These are phyloP conservation scores for Skeletonema menzelii DNA, from an alignment of 108 stramenopile species.

Conservation along the genomic window DNA sequence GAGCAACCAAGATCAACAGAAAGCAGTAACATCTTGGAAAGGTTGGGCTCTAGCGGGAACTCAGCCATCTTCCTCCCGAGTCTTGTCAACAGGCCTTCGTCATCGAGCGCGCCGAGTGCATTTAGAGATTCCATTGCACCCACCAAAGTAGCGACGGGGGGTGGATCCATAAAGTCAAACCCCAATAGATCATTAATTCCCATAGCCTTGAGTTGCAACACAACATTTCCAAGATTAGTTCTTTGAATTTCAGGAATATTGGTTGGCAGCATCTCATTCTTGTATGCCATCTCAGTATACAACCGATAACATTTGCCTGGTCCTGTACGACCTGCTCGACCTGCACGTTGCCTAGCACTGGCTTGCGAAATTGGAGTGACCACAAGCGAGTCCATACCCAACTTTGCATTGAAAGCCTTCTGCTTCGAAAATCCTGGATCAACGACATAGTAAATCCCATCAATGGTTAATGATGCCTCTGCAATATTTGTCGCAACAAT, in stretches of 20 bases:
- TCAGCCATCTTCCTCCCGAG: conserved; percentile 98
- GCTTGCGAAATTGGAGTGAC: conserved; percentile 98
- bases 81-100: conserved; percentile 94
- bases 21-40: conserved; percentile 93
- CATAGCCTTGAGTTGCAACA: conserved; percentile 96
- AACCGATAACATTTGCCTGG: conserved; percentile 98
- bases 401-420: conserved; percentile 97
- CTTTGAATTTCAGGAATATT: conserved; percentile 97
- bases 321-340: conserved; percentile 97
- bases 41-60: conserved; percentile 97
- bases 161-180: conserved; percentile 99
- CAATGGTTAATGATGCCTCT: conserved; percentile 98
- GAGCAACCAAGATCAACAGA: conserved; percentile 97
- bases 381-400: conserved; percentile 98
- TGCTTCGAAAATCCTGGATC: conserved; percentile 99
- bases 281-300: conserved; percentile 95
- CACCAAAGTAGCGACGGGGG: conserved; percentile 94
- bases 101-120: conserved; percentile 96
- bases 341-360: conserved; percentile 89
- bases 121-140: conserved; percentile 95
- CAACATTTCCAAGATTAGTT: conserved; percentile 95
- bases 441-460: conserved; percentile 99
- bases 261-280: conserved; percentile 93
- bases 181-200: conserved; percentile 96
- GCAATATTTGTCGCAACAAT: conserved; percentile 99